phyloP scores from a whole-genome alignment of 2,329 filamentous ascomycete species.

The Hypoxylon sp. region DNA sequence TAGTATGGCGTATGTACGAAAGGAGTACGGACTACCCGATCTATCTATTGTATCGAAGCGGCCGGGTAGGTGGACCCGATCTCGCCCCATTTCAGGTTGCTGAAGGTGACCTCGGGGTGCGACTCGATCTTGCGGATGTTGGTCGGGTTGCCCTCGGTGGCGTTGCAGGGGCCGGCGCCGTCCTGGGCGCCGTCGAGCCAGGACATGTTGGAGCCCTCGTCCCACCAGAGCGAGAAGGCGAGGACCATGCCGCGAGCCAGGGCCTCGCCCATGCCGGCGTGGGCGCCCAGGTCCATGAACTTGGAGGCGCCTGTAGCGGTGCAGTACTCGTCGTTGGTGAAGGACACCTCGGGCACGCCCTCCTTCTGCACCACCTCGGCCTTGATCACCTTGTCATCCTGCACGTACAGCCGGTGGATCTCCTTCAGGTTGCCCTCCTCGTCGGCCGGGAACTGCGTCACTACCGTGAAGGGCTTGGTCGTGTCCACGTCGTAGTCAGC shows the following conservation, averaged over 20 bases:
- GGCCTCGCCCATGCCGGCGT: slow-evolving; percentile 53
- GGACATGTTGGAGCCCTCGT: slow-evolving; percentile 57
- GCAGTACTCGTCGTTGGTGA: slow-evolving; percentile 49
- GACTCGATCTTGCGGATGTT: slow-evolving; percentile 55
- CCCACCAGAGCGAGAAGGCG: slow-evolving; percentile 62
- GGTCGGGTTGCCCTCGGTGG: slow-evolving; percentile 55
- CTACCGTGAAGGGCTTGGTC: slow-evolving; percentile 47
- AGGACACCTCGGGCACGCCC: slow-evolving; percentile 46
- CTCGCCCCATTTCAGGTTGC: slow-evolving; percentile 64
- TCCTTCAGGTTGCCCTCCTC: slow-evolving; percentile 43
- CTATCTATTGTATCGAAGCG: slow-evolving; percentile 11
- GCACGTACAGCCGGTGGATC: slow-evolving; percentile 49
- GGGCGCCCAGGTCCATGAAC: slow-evolving; percentile 50
- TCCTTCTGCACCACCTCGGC: slow-evolving; percentile 44
- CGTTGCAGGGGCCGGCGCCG: slow-evolving; percentile 59
- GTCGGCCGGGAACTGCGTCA: slow-evolving; percentile 49
- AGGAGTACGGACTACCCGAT: too few relatives aligned
- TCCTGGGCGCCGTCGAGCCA: slow-evolving; percentile 61
- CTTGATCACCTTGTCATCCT: slow-evolving; percentile 47
- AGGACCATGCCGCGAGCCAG: slow-evolving; percentile 57
- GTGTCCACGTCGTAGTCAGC: slow-evolving; percentile 46
- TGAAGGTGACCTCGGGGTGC: slow-evolving; percentile 60
- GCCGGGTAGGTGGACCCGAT: slow-evolving; percentile 57
- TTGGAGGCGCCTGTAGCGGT: slow-evolving; percentile 43
- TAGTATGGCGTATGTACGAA: background rate